Evolutionary conservation across 768 basidiomycete genomes (phyloP).

Genomic region (Tremella mesenterica): DNA sequence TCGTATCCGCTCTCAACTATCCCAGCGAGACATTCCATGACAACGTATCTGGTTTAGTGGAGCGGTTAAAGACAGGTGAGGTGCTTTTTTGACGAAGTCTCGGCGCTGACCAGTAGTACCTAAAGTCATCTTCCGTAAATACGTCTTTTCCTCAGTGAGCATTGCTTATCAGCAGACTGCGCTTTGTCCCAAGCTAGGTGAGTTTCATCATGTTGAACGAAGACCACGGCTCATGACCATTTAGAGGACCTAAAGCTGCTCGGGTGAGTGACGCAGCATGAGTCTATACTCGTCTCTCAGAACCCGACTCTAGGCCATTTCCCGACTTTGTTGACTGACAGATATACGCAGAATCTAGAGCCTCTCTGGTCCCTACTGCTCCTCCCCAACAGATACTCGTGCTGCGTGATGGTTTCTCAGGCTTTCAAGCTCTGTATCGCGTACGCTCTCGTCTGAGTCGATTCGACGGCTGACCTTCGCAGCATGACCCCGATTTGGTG

Average conservation of each 20-base stretch:
- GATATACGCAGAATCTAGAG: constrained; percentile 42
- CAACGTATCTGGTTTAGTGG: constrained; percentile 32
- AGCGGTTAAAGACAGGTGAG: constrained; percentile 34
- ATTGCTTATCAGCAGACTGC: constrained; percentile 27
- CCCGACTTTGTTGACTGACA: too few species aligned
- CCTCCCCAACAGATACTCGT: constrained; percentile 35
- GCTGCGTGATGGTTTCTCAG: constrained; percentile 42
- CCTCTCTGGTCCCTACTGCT: constrained; percentile 12
- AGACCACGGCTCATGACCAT: constrained; percentile 1
- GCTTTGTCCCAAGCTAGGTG: constrained; percentile 39
- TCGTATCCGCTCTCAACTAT: constrained; percentile 34
- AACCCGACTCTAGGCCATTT: too few species aligned
- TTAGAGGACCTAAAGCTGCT: constrained; percentile 42
- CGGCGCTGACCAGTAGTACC: constrained; percentile 20
- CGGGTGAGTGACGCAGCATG: constrained; percentile 24
- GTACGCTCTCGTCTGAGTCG: constrained; percentile 14
- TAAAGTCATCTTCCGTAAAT: constrained; percentile 41
- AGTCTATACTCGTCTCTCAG: too few species aligned
- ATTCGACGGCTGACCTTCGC: background rate
- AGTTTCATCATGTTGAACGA: background rate
- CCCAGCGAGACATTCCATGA: constrained; percentile 38
- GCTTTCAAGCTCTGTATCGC: constrained; percentile 35
- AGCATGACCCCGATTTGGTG: constrained; percentile 40
- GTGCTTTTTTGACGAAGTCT: background rate
- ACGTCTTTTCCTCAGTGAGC: background rate